Evolutionary conservation across 2,329 filamentous ascomycete genomes (phyloP).

Genomic region (Neobulgaria alba): DNA sequence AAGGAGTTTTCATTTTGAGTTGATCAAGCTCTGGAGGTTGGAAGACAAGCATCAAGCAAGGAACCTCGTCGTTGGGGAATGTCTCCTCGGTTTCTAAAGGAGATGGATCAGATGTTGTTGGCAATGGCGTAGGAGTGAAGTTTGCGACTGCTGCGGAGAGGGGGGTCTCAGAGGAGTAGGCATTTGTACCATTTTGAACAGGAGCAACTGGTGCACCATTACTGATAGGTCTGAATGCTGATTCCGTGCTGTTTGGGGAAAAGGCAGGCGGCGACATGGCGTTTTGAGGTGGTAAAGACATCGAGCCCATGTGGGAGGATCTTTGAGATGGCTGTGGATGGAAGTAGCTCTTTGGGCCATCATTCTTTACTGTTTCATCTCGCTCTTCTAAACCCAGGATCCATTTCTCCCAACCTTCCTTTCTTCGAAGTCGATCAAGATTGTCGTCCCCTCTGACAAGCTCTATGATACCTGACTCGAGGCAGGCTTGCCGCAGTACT

Average conservation of each 20-base stretch:
- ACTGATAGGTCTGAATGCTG: constrained; percentile 17
- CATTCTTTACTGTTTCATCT: constrained; percentile 63
- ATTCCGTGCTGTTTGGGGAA: constrained; percentile 26
- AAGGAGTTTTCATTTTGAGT: constrained; percentile 28
- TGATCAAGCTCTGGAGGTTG: constrained; percentile 30
- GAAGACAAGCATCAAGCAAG: constrained; percentile 43
- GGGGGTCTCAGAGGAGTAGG: constrained; percentile 37
- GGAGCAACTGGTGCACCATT: constrained; percentile 15
- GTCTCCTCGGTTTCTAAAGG: constrained; percentile 29
- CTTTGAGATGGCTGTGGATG: constrained; percentile 13
- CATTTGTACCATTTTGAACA: constrained; percentile 23
- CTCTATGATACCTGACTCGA: constrained; percentile 65
- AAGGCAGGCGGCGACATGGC: constrained; percentile 23
- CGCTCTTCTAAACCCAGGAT: constrained; percentile 65
- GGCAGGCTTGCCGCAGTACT: constrained; percentile 65
- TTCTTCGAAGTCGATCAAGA: constrained; percentile 66
- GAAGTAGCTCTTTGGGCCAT: constrained; percentile 47
- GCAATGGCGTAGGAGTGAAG: constrained; percentile 33
- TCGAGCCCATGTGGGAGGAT: constrained; percentile 20
- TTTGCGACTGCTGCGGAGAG: constrained; percentile 57
- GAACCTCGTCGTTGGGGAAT: constrained; percentile 45
- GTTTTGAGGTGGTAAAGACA: constrained; percentile 22
- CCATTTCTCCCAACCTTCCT: constrained; percentile 72
- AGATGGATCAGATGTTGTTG: constrained; percentile 16
- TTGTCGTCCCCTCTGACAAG: constrained; percentile 68